Evolutionary conservation across 768 basidiomycete genomes (phyloP), one percentile per base, ranked within the genome.

Genomic region (Naganishia kalamii): DNA sequence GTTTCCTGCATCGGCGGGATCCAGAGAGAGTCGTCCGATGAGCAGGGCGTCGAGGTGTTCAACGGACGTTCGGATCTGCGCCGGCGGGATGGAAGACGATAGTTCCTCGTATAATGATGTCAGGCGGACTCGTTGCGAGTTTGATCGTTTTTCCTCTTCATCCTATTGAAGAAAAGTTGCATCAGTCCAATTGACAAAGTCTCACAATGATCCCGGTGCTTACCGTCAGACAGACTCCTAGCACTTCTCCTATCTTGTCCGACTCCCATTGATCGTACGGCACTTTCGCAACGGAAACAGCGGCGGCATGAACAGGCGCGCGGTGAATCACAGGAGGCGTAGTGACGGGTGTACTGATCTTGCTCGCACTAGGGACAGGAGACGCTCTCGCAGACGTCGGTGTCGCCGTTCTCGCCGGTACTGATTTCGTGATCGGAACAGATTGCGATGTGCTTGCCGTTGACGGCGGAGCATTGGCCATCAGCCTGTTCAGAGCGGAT

Each of bases 21-120:
- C 84, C 23, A 94, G 77, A 63, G 92, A 90, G 8, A 98, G 83
- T 32, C 92, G 81, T 2, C 90, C 84, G 71, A 96, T 92, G 59
- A 97, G 80, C 4, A 92, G 78, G 25, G 88, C 84, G 33, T 87
- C 86, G 21, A 78, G 12, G 17, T 52, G 54, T 25, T 37, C 8
- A 12, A 57, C 17, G 10, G 19, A 37, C 40, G 54, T 57, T n/a
- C 17, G 54, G n/a, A 57, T 2, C 6, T 57, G 35, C 17, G n/a
- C 23, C 5, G 32, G 32, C 1, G 29, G 51, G 6, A 52, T 4
- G 1, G 54, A 57, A 23, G 32, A 13, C 2, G n/a, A 2, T 2
- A 57, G 54, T 57, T 57, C 54, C 13, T 57, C 33, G 33, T 41
- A 13, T 2, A 57, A 35, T 3, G 54, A 41, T 57, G 37, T 1